A percentile compares a stretch with the other conserved stretches of the same genome.
phyloP scores from a whole-genome alignment of 352 stramenopile species.

The Globisporangium viniferum region DNA sequence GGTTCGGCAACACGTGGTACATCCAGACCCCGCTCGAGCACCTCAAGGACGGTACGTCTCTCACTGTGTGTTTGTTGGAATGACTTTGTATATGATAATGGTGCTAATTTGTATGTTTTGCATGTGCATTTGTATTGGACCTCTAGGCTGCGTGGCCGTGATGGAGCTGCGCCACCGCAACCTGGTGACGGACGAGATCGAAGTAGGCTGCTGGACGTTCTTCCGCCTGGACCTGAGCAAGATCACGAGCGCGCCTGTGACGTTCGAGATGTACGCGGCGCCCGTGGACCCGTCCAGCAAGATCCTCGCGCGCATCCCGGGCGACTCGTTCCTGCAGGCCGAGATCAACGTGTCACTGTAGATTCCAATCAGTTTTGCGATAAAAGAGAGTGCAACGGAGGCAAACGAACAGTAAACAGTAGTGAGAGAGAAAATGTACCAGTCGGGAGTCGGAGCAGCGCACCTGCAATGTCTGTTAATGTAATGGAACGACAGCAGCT shows the following conservation, averaged over 20 bases:
- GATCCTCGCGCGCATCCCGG: slow-evolving; percentile 79
- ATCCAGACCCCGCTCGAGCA: slow-evolving; percentile 83
- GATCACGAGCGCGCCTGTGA: slow-evolving; percentile 82
- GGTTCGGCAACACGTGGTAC: slow-evolving; percentile 89
- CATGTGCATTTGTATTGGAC: slow-evolving; percentile 8
- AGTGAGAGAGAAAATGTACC: not conserved
- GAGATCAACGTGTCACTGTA: slow-evolving; percentile 88
- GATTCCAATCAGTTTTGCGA: slow-evolving; percentile 9
- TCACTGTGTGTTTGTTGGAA: not conserved
- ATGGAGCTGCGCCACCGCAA: slow-evolving; percentile 86
- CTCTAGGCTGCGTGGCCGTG: slow-evolving; percentile 76
- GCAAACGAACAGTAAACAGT: not conserved
- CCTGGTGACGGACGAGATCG: slow-evolving; percentile 78
- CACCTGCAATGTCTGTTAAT: not conserved
- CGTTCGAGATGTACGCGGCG: slow-evolving; percentile 87
- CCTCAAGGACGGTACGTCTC: slow-evolving; percentile 72
- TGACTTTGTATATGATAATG: not conserved
- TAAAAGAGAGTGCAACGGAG: not conserved
- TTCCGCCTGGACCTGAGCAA: slow-evolving; percentile 87
- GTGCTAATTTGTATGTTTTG: slow-evolving; percentile 1
- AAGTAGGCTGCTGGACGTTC: slow-evolving; percentile 89
- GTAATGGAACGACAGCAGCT: not conserved
- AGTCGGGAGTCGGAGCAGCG: not conserved
- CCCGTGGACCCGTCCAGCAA: slow-evolving; percentile 84
- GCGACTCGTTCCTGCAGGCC: slow-evolving; percentile 86